Base-by-base conservation (phyloP, 176 grass and related monocot genomes). In the Hyparrhenia diplandra region DNA sequence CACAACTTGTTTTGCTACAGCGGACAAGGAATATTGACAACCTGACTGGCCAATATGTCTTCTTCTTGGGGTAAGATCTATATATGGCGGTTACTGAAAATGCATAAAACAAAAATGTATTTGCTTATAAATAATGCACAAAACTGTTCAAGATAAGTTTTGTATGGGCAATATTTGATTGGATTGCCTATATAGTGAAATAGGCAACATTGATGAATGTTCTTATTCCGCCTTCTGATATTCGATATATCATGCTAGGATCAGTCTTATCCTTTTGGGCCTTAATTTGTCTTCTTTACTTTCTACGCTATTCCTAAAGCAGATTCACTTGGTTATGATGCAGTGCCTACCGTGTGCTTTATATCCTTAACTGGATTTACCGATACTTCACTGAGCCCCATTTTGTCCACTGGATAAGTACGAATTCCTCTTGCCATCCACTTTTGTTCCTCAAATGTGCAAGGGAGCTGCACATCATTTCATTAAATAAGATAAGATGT, bases 391-490 rank as follows among this genome's bases (percentile, higher is more conserved):
- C 90, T 0, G 96, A 95, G 81, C 90, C 85, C 64, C 85, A 95
- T 69, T 95, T 93, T 85, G 85, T 91, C 82, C 92, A 95, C 74
- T 99, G 90, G 96, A 99, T 99, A 91, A 93, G 90, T 95, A 99
- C 60, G 88, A 79, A 25, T 63, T 67, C 70, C 10, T 52, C 37
- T 2, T 40, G 31, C 43, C 21, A 71, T 51, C 58, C 40, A 2
- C 46, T 83, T 71, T 57, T 57, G 10, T 57, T 23, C 52, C 20
- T 10, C 1, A 3, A 23, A 57, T 57, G 52, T 57, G 52, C 5
- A 55, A 2, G 21, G 51, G 8, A 57, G 52, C 20, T 18, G 52
- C 6, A 0, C 52, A 55, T n/a, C 8, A 57, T 57, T 57, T 57
- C 52, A 23, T 57, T 57, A 10, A 55, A n/a, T 3, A 46, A 6